phyloP scores from a whole-genome alignment of 2,329 filamentous ascomycete genomes.

The Aureobasidium zeae region DNA sequence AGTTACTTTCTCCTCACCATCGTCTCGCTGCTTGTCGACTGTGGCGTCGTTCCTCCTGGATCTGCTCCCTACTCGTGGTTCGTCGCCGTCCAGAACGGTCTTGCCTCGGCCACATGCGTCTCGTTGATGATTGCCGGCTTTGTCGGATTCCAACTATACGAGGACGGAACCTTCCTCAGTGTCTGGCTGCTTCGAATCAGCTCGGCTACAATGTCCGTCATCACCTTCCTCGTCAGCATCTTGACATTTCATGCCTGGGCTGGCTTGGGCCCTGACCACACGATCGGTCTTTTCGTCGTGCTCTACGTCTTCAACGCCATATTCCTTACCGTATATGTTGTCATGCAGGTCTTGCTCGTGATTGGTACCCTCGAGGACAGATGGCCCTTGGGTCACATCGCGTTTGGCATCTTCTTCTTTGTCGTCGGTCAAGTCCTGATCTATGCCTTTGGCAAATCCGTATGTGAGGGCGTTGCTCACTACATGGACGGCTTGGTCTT shows the following conservation, averaged over 20 bases:
- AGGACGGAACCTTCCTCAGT: constrained; percentile 87
- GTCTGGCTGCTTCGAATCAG: constrained; percentile 82
- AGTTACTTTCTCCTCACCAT: constrained; percentile 86
- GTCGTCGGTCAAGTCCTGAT: constrained; percentile 84
- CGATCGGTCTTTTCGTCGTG: constrained; percentile 80
- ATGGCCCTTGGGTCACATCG: constrained; percentile 89
- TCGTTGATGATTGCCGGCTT: constrained; percentile 95
- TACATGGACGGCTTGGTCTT: constrained; percentile 94
- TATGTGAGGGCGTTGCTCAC: constrained; percentile 78
- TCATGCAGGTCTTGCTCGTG: constrained; percentile 82
- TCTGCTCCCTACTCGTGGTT: constrained; percentile 82
- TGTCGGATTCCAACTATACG: constrained; percentile 95
- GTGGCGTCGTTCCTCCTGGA: constrained; percentile 80
- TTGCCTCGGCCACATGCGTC: constrained; percentile 76
- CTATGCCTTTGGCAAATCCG: constrained; percentile 76
- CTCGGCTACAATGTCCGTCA: constrained; percentile 71
- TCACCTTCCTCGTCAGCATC: constrained; percentile 79
- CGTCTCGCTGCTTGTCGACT: constrained; percentile 80
- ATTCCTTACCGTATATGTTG: constrained; percentile 73
- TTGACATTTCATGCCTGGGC: constrained; percentile 90
- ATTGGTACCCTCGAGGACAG: constrained; percentile 84
- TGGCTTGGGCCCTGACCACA: constrained; percentile 74
- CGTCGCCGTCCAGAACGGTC: constrained; percentile 73
- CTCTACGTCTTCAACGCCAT: constrained; percentile 86
- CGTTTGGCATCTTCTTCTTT: constrained; percentile 85